phyloP scores from a whole-genome alignment of 768 basidiomycete species.

The Mycena vulgaris region DNA sequence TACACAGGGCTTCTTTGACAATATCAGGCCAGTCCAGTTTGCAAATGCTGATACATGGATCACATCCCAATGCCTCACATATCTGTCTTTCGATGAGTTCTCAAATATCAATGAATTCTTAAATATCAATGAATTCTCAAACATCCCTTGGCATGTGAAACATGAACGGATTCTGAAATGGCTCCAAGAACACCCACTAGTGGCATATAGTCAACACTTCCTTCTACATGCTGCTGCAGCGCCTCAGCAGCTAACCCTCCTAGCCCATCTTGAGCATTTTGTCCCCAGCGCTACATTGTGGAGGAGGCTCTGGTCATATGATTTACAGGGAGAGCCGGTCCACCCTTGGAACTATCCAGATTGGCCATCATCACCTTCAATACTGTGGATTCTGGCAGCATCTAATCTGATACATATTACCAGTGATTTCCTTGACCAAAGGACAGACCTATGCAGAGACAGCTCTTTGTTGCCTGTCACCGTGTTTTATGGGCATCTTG shows the following conservation, averaged over 20 bases:
- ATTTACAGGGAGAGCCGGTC: neutral
- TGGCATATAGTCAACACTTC: conserved; percentile 5
- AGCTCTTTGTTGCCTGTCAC: neutral
- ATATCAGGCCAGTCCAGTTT: neutral
- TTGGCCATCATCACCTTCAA: too few species aligned
- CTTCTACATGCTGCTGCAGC: conserved; percentile 4
- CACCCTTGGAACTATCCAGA: conserved; percentile 7
- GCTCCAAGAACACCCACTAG: neutral
- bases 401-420: neutral
- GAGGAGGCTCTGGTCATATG: neutral
- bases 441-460: neutral
- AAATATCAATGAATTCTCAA: too few species aligned
- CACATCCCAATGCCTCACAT: neutral
- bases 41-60: neutral
- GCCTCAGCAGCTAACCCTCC: neutral
- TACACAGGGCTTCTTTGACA: conserved; percentile 5
- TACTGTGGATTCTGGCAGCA: neutral
- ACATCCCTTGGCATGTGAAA: neutral
- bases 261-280: neutral
- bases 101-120: too few species aligned
- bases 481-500: neutral
- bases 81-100: neutral
- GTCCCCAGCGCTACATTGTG: neutral
- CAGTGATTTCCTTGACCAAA: neutral
- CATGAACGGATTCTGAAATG: neutral